Percentiles rank a stretch among this genome's conserved stretches.
phyloP scores from a whole-genome alignment of 371 early-diverging fungal species.

The Mucor saturninus region DNA sequence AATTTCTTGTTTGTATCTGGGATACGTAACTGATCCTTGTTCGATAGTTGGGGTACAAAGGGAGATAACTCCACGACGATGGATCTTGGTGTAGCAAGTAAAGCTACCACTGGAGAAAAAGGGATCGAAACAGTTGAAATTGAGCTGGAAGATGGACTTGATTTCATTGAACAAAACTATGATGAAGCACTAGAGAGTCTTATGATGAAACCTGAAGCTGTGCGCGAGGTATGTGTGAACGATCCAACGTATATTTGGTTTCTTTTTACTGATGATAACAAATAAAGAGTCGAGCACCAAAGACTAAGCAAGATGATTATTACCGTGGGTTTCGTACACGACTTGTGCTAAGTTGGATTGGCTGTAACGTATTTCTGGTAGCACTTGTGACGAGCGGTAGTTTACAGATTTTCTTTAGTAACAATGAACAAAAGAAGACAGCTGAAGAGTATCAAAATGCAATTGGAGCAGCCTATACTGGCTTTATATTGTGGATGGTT shows the following conservation, averaged over 20 bases:
- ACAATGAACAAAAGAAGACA: slow-evolving; percentile 9
- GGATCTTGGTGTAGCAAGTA: slow-evolving; percentile 59
- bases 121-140: slow-evolving; percentile 67
- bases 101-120: slow-evolving; percentile 34
- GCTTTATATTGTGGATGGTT: slow-evolving; percentile 87
- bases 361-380: slow-evolving; percentile 82
- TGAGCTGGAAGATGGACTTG: slow-evolving; percentile 69
- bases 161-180: slow-evolving; percentile 72
- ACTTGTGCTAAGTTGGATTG: slow-evolving; percentile 84
- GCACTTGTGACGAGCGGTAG: slow-evolving; percentile 64
- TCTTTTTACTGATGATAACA: too few species aligned
- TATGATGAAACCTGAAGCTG: slow-evolving; percentile 48
- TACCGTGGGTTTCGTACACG: slow-evolving; percentile 86
- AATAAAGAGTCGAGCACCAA: slow-evolving; percentile 65
- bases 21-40: neutral
- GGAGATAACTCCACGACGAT: slow-evolving; percentile 68
- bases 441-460: slow-evolving; percentile 25
- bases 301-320: slow-evolving; percentile 85
- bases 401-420: slow-evolving; percentile 45
- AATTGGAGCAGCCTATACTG: slow-evolving; percentile 61
- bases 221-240: slow-evolving; percentile 29
- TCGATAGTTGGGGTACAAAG: slow-evolving; percentile 91
- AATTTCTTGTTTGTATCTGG: too few species aligned
- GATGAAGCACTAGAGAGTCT: slow-evolving; percentile 69
- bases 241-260: slow-evolving; percentile 5